A percentile compares a stretch with the other conserved stretches of the same genome.
Evolutionary conservation across 2,329 filamentous ascomycete genomes (phyloP).

Genomic region (Coniochaeta prunicola): DNA sequence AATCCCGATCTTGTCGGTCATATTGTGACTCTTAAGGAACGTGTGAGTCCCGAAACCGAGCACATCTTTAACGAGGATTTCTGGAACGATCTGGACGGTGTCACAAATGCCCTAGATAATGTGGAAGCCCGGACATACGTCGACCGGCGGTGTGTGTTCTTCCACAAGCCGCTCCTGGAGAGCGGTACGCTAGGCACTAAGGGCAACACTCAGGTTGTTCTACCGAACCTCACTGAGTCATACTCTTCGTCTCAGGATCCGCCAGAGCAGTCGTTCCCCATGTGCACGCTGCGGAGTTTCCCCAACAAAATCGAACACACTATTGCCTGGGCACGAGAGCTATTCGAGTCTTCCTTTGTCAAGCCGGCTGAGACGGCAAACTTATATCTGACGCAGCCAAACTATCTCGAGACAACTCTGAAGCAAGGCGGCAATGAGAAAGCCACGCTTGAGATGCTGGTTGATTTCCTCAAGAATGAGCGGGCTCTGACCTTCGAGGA

Average conservation of each 20-base stretch:
- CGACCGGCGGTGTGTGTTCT: slow-evolving; percentile 93
- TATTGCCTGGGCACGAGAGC: slow-evolving; percentile 93
- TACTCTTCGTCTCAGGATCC: slow-evolving; percentile 95
- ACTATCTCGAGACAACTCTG: slow-evolving; percentile 79
- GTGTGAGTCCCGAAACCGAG: slow-evolving; percentile 87
- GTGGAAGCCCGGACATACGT: slow-evolving; percentile 96
- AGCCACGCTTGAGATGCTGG: slow-evolving; percentile 81
- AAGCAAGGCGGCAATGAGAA: slow-evolving; percentile 96
- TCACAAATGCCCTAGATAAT: slow-evolving; percentile 96
- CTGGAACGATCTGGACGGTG: slow-evolving; percentile 79
- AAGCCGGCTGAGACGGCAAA: slow-evolving; percentile 93
- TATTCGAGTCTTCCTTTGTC: slow-evolving; percentile 91
- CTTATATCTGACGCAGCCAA: slow-evolving; percentile 82
- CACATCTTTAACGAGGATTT: slow-evolving; percentile 91
- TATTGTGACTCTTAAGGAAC: slow-evolving; percentile 78
- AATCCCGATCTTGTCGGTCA: slow-evolving; percentile 87
- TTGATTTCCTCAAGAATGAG: slow-evolving; percentile 84
- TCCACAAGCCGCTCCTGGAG: slow-evolving; percentile 92
- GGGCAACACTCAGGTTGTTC: slow-evolving; percentile 93
- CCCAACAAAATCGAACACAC: slow-evolving; percentile 98
- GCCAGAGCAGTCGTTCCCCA: slow-evolving; percentile 96
- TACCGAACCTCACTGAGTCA: slow-evolving; percentile 87
- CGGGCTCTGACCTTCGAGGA: slow-evolving; percentile 91
- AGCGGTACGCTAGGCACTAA: slow-evolving; percentile 98
- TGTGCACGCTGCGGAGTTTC: slow-evolving; percentile 96